Base-by-base conservation (phyloP, 768 basidiomycete genomes). In the Baorangia bicolor region DNA sequence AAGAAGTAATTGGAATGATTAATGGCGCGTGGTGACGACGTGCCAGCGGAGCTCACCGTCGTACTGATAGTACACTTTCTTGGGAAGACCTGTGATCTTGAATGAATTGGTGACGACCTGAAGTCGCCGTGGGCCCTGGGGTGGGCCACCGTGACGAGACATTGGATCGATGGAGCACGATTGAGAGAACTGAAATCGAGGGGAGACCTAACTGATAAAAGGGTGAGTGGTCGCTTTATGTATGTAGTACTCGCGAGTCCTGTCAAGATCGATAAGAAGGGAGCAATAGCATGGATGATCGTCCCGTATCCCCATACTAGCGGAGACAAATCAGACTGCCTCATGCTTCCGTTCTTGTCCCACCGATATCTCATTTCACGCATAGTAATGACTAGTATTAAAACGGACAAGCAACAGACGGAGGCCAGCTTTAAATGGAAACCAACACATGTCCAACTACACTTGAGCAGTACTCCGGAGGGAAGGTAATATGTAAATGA, bases 61-160 rank as follows among this genome's bases (percentile, higher is more conserved):
- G 35, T 73, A 74, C 13, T 74, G 73, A 40, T 60, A 59, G 2
- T 74, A 73, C 0, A 20, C 0, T 6, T 58, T 68, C 23, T 27
- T 53, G 0, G 74, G 74, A 13, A 73, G 59, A 0, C 60, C 55
- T 0, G 58, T 62, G 20, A 75, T 62, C 46, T 65, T 66, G 53
- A 69, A 76, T 0, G 69, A 73, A 30, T 75, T 75, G 0, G 75
- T 75, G 0, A 49, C 14, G 4, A 75, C 75, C n/a, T 60, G 58
- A 27, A 71, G 59, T 7, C 56, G 60, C 2, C 58, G 50, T 4
- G 49, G 5, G 35, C 55, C 58, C 18, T 62, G 60, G n/a, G 52
- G 51, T 21, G 65, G 51, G 27, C 60, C 61, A 23, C 58, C 46
- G 11, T 42, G 48, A 25, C 53, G 61, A 66, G 65, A 67, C 65